phyloP scores from a whole-genome alignment of 768 basidiomycete species.

The Agaricus blazei region DNA sequence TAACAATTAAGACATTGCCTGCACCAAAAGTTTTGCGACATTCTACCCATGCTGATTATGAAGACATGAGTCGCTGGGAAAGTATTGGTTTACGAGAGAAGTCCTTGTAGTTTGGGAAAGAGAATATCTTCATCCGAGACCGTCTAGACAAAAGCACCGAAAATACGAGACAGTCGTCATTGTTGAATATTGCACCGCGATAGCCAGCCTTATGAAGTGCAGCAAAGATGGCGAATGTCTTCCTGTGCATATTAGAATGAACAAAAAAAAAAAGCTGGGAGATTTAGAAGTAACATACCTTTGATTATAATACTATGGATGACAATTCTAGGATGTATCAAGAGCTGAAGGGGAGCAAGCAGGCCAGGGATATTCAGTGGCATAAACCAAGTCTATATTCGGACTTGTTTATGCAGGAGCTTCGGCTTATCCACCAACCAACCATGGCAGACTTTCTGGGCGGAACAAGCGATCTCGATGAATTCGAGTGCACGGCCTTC shows the following conservation, averaged over 20 bases:
- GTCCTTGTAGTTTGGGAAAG: slow-evolving; percentile 70
- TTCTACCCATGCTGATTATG: slow-evolving; percentile 71
- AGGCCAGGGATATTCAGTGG: slow-evolving; percentile 72
- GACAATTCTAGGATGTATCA: slow-evolving; percentile 61
- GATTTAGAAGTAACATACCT: slow-evolving; percentile 39
- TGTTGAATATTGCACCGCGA: slow-evolving; percentile 91
- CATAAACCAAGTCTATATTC: slow-evolving; percentile 33
- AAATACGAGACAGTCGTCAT: slow-evolving; percentile 92
- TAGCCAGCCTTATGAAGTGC: slow-evolving; percentile 74
- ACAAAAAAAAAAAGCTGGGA: background rate
- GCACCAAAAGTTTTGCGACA: slow-evolving; percentile 71
- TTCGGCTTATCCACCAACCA: too few relatives aligned
- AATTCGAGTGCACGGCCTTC: too few relatives aligned
- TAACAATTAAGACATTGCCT: slow-evolving; percentile 82
- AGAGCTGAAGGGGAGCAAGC: slow-evolving; percentile 62
- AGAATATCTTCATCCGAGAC: slow-evolving; percentile 71
- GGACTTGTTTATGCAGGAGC: background rate
- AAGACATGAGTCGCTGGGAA: background rate
- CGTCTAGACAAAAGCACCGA: slow-evolving; percentile 47
- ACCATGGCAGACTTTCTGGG: too few relatives aligned
- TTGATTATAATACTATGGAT: slow-evolving; percentile 61
- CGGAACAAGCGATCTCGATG: too few relatives aligned
- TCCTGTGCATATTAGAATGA: slow-evolving; percentile 32
- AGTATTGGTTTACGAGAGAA: slow-evolving; percentile 12
- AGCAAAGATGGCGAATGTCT: slow-evolving; percentile 76